phyloP scores from a whole-genome alignment of 495 filamentous ascomycete species.

The Cercophora sp. region DNA sequence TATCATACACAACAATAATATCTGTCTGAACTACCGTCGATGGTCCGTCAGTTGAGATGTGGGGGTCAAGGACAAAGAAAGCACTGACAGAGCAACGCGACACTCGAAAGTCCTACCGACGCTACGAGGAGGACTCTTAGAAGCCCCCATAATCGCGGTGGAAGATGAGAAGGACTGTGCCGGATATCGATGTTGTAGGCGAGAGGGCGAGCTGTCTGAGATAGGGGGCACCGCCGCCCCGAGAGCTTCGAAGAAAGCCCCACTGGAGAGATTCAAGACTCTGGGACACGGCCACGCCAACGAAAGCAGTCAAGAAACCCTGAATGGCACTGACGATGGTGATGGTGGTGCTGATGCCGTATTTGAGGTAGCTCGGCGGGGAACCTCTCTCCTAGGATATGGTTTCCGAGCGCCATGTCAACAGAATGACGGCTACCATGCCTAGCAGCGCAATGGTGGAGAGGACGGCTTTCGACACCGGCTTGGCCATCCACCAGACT shows the following conservation, averaged over 20 bases:
- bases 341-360: neutral
- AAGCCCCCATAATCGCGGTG: neutral
- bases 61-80: neutral
- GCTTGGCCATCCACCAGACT: no score
- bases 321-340: neutral
- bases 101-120: neutral
- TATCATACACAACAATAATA: slow-evolving; percentile 10
- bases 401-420: neutral
- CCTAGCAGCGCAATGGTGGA: no score
- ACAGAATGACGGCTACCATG: neutral
- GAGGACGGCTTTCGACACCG: no score
- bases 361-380: neutral
- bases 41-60: neutral
- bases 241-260: neutral
- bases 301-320: neutral
- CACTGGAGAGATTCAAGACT: neutral
- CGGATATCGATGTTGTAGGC: neutral
- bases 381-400: neutral
- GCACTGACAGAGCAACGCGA: neutral
- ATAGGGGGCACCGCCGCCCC: neutral
- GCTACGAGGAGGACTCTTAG: neutral
- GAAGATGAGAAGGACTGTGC: neutral
- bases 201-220: neutral
- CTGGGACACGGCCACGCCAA: neutral
- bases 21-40: slow-evolving; percentile 4